Evolutionary conservation across 129 eudicot genomes (phyloP).

Genomic region (Helichrysum umbraculigerum): DNA sequence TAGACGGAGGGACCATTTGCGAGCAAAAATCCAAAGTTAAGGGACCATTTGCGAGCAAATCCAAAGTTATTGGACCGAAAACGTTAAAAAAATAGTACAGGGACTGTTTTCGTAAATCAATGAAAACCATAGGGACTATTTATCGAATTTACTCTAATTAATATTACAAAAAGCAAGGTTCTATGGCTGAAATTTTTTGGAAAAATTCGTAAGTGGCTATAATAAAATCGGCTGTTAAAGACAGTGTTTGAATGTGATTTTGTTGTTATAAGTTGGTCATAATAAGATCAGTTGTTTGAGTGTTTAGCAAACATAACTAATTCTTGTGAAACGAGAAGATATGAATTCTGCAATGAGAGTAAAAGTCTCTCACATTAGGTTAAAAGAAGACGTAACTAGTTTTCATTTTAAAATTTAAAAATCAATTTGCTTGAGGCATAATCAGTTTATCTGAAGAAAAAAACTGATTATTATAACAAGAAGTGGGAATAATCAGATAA

Average conservation of each 20-base stretch:
- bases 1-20: no score
- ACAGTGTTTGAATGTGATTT: background rate
- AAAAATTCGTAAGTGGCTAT: background rate
- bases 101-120: no score
- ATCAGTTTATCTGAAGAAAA: background rate
- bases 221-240: background rate
- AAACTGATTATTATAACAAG: background rate
- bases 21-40: no score
- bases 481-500: background rate
- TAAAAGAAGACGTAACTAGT: background rate
- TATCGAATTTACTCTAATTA: no score
- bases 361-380: background rate
- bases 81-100: no score
- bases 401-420: no score
- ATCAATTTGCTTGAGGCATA: background rate
- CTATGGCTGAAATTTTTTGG: background rate
- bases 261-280: background rate
- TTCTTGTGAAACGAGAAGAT: background rate
- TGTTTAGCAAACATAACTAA: background rate
- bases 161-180: background rate
- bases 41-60: no score
- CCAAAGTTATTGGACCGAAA: no score
- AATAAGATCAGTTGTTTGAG: background rate
- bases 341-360: background rate
- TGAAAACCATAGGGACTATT: no score